Percentiles rank a stretch among this genome's conserved stretches.
phyloP scores from a whole-genome alignment of 1,284 basidiomycete species.

The Ceratobasidium theobromae region DNA sequence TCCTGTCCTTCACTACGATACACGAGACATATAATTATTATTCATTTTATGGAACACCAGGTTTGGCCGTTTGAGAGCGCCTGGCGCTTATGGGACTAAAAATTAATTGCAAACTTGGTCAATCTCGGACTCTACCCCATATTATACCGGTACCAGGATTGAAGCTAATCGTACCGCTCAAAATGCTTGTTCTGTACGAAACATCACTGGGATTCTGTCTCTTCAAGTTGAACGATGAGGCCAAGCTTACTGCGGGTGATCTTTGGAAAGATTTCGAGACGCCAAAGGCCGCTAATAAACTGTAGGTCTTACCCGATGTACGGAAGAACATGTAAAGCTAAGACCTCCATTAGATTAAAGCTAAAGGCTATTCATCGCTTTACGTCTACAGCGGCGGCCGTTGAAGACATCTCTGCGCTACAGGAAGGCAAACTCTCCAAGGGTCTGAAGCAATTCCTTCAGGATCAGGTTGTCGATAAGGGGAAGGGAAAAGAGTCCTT shows the following conservation, averaged over 20 bases:
- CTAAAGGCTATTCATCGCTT: slow-evolving; percentile 96
- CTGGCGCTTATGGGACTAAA: slow-evolving; percentile 19
- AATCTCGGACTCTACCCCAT: slow-evolving; percentile 5
- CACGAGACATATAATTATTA: too few species aligned
- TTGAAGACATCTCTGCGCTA: slow-evolving; percentile 94
- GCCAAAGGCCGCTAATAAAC: slow-evolving; percentile 86
- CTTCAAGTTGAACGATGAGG: slow-evolving; percentile 92
- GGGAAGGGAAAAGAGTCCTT: slow-evolving; percentile 88
- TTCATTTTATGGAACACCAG: too few species aligned
- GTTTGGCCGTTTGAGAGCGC: too few species aligned
- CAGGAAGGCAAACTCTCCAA: slow-evolving; percentile 93
- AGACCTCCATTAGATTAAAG: slow-evolving; percentile 64
- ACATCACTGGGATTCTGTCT: slow-evolving; percentile 94
- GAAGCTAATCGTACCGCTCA: not conserved
- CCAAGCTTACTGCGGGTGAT: slow-evolving; percentile 84
- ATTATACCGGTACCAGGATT: not conserved
- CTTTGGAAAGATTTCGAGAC: slow-evolving; percentile 92
- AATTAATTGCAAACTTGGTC: slow-evolving; percentile 22
- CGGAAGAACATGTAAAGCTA: not conserved
- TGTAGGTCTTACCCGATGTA: slow-evolving; percentile 74
- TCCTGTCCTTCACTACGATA: not conserved
- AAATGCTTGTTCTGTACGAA: slow-evolving; percentile 81
- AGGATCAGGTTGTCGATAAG: slow-evolving; percentile 82
- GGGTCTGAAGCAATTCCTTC: slow-evolving; percentile 90
- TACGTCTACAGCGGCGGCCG: slow-evolving; percentile 94